phyloP scores from a whole-genome alignment of 2,329 filamentous ascomycete genomes.

The Thermoascus crustaceus region DNA sequence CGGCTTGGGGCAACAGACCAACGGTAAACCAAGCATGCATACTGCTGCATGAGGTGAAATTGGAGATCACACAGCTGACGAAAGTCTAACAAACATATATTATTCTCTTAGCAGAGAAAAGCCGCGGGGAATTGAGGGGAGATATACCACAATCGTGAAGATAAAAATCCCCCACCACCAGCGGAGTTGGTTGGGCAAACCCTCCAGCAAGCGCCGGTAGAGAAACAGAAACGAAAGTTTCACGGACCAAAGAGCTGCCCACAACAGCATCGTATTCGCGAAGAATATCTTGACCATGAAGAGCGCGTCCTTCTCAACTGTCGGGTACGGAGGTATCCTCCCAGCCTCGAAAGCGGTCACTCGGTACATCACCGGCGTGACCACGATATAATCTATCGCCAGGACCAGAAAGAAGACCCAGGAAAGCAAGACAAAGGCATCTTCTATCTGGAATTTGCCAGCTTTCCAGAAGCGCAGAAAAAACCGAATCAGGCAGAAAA shows the following conservation, averaged over 20 bases:
- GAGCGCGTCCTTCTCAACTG: slow-evolving; percentile 22
- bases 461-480: slow-evolving; percentile 5
- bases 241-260: slow-evolving; percentile 33
- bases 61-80: slow-evolving; percentile 29
- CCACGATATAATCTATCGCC: slow-evolving; percentile 26
- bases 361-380: slow-evolving; percentile 26
- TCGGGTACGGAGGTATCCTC: slow-evolving; percentile 17
- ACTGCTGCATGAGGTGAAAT: slow-evolving; percentile 25
- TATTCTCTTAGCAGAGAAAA: slow-evolving; percentile 1
- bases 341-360: slow-evolving; percentile 19
- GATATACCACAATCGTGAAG: slow-evolving; percentile 25
- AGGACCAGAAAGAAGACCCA: slow-evolving; percentile 21
- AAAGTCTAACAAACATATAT: slow-evolving; percentile 26
- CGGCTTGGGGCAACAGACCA: no score
- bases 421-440: slow-evolving; percentile 7
- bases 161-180: slow-evolving; percentile 30
- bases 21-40: slow-evolving; percentile 30
- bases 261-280: slow-evolving; percentile 30
- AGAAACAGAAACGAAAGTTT: slow-evolving; percentile 34
- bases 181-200: slow-evolving; percentile 23
- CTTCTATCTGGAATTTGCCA: slow-evolving; percentile 6
- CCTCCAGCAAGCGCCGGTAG: slow-evolving; percentile 30
- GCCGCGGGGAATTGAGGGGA: not conserved
- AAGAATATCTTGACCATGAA: slow-evolving; percentile 32
- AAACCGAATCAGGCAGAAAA: slow-evolving; percentile 11